Evolutionary conservation across 2,329 filamentous ascomycete genomes (phyloP), one percentile per base, ranked within the genome.

Genomic region (Neopestalotiopsis rosae): DNA sequence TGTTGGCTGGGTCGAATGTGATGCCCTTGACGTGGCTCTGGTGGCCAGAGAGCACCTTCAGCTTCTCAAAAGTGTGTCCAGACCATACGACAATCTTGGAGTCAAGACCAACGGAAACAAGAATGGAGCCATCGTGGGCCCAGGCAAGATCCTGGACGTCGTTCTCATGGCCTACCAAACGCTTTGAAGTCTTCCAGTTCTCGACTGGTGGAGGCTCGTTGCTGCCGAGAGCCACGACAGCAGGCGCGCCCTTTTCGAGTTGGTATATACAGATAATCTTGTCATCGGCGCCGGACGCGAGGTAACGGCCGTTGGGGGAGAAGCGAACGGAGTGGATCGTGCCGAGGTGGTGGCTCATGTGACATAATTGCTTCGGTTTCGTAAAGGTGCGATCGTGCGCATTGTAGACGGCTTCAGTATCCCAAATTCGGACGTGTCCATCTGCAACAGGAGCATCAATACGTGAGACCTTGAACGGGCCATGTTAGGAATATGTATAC

Each of bases 61-160:
- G 87, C 83, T 97, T 98, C 83, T 99, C 96, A 75, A 99, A 99
- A 0, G 95, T 98, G 81, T 97, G 92, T 0, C 96, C 97, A 1
- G 95, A 98, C 96, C 96, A 99, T 28, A 99, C 92, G 10, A 99
- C 96, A 14, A 99, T 92, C 82, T 99, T 99, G 58, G 96, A 98
- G 81, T 99, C 96, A 73, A 99, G 84, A 1, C 96, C 97, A 32
- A 99, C 96, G 0, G 96, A 98, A 4, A 98, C 95, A 70, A 99
- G 85, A 67, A 99, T 94, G 1, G 95, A 98, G 38, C 95, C 97
- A 83, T 99, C 96, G 78, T 92, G 91, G 24, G 96, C 97, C 96
- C 96, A 99, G 38, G 94, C 96, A 69, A 99, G 85, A 83, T 99
- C 97, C 81, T 99, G 96, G 5, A 99, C 95, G 82, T 99, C 96